phyloP scores from a whole-genome alignment of 1,284 basidiomycete genomes.

The Trametes versicolor region DNA sequence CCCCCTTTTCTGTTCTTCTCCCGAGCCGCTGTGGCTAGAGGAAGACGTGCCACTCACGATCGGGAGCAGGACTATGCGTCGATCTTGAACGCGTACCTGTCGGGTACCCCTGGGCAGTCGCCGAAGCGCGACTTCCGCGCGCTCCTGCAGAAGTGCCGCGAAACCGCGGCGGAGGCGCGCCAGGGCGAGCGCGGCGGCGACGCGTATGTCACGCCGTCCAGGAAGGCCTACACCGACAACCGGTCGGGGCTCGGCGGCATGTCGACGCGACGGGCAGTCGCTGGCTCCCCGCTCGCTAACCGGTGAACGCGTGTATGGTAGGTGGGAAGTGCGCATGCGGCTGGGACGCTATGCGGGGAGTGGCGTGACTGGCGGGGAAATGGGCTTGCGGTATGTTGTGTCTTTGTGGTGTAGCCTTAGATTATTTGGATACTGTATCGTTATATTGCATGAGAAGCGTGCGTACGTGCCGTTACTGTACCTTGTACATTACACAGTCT shows the following conservation, averaged over 20 bases:
- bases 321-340: background rate
- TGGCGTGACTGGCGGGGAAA: background rate
- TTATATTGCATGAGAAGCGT: background rate
- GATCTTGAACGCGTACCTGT: slow-evolving; percentile 22
- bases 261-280: background rate
- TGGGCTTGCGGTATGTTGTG: background rate
- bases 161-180: slow-evolving; percentile 9
- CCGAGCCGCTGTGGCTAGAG: background rate
- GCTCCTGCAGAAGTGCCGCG: slow-evolving; percentile 35
- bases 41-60: background rate
- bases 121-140: slow-evolving; percentile 35
- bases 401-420: background rate
- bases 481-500: too few species aligned
- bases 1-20: background rate
- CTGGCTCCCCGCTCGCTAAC: too few species aligned
- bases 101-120: slow-evolving; percentile 22
- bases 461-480: too few species aligned
- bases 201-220: slow-evolving; percentile 4
- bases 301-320: background rate
- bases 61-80: slow-evolving; percentile 26
- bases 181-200: slow-evolving; percentile 7
- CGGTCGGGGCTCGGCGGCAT: background rate
- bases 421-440: background rate
- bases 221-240: background rate
- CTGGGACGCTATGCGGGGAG: background rate